Evolutionary conservation across 2,329 filamentous ascomycete genomes (phyloP).

Genomic region (Nemania serpens): DNA sequence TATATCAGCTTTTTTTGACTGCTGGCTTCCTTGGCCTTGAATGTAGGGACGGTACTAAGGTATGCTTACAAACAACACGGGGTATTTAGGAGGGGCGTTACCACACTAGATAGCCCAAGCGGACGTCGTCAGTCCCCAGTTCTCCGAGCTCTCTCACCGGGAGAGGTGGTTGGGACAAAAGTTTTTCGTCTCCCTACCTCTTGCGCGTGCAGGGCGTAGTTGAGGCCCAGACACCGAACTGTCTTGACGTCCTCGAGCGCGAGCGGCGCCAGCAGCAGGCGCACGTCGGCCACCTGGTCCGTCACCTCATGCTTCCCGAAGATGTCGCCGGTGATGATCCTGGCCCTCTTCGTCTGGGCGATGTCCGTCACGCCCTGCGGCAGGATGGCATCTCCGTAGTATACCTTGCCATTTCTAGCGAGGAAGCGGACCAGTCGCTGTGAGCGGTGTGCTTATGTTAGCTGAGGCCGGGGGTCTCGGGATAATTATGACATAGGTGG

Average conservation of each 20-base stretch:
- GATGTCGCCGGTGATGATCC: conserved; percentile 67
- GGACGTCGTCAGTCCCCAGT: conserved; percentile 8
- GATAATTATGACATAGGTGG: background rate
- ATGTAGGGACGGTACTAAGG: too few relatives aligned
- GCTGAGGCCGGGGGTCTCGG: background rate
- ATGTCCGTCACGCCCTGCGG: conserved; percentile 64
- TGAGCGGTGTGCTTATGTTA: conserved; percentile 2
- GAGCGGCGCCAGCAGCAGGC: conserved; percentile 65
- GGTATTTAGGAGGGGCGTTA: conserved; percentile 71
- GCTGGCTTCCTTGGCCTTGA: background rate
- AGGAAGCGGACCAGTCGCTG: conserved; percentile 76
- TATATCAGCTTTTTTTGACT: background rate
- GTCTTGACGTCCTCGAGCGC: conserved; percentile 66
- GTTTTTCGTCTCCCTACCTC: conserved; percentile 51
- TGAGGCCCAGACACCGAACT: conserved; percentile 71
- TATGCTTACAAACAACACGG: conserved; percentile 67
- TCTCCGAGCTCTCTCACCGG: background rate
- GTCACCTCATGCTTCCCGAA: conserved; percentile 69
- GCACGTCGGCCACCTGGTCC: conserved; percentile 61
- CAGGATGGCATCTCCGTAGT: conserved; percentile 77
- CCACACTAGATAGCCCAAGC: conserved; percentile 51
- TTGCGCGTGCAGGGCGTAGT: conserved; percentile 73
- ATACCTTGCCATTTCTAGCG: conserved; percentile 68
- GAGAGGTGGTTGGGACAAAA: background rate
- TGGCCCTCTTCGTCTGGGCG: conserved; percentile 63